Percentiles rank a stretch among this genome's conserved stretches.
These are phyloP conservation scores for Fusarium brevicatenulatum DNA, from an alignment of 2,329 filamentous ascomycete genomes.

Conservation along the genomic window DNA sequence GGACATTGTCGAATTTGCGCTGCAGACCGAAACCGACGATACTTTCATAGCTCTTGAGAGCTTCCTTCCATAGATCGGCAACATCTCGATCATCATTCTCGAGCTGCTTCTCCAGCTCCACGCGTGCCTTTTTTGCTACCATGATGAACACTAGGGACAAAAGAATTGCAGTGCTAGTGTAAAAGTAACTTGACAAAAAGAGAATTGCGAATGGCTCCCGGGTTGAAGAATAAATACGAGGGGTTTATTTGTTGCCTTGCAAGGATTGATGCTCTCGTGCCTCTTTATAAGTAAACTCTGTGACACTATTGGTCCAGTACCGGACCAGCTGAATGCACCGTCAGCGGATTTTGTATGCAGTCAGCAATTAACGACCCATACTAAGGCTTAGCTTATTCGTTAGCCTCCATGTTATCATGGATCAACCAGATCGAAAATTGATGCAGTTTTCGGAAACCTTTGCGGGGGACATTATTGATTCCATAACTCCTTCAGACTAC, in stretches of 20 bases:
- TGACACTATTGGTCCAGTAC: neutral
- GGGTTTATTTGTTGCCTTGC: neutral
- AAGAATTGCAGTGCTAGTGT: neutral
- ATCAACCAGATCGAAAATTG: neutral
- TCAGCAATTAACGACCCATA: neutral
- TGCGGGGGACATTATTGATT: neutral
- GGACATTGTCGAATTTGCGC: constrained; percentile 43
- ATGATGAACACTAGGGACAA: neutral
- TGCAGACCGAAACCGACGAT: constrained; percentile 48
- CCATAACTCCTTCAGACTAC: too few species aligned
- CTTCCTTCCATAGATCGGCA: constrained; percentile 48
- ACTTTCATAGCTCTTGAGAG: constrained; percentile 47
- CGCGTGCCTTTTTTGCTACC: neutral
- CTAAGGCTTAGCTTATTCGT: neutral
- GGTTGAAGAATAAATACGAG: neutral
- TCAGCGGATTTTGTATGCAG: neutral
- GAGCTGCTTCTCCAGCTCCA: constrained; percentile 28
- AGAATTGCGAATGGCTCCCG: neutral
- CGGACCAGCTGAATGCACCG: neutral
- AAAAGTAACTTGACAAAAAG: neutral
- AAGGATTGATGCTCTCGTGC: neutral
- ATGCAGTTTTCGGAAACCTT: neutral
- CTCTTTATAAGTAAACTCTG: neutral
- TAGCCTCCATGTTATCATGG: neutral
- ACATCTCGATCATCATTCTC: constrained; percentile 45